These are phyloP conservation scores for Brassica hybrid DNA, from an alignment of 441 rosid species.

Conservation along the genomic window DNA sequence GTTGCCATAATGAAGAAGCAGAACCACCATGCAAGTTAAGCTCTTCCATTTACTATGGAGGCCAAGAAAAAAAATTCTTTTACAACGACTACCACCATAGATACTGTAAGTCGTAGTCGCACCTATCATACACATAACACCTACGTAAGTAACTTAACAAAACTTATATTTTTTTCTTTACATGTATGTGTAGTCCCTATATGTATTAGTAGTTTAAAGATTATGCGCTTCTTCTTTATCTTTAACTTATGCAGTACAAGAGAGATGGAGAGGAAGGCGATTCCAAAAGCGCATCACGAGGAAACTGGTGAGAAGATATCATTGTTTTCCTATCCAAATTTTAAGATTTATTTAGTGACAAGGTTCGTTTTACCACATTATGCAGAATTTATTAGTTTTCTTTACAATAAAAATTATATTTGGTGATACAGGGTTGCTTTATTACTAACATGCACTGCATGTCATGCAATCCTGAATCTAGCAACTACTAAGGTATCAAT, in stretches of 20 bases:
- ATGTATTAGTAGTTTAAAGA: neutral
- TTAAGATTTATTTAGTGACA: neutral
- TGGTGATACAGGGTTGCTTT: neutral
- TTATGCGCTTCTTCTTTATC: conserved; percentile 7
- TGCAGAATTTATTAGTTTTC: conserved; percentile 5
- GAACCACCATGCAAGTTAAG: too few relatives aligned
- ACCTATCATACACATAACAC: conserved; percentile 8
- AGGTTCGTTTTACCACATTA: conserved; percentile 14
- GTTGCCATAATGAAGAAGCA: too few relatives aligned
- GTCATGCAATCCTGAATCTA: neutral
- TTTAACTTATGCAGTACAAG: conserved; percentile 47
- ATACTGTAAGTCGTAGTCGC: neutral
- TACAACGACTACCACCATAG: neutral
- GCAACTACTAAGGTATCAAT: neutral
- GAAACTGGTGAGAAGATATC: conserved; percentile 93
- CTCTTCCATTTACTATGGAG: too few relatives aligned
- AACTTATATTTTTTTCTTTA: neutral
- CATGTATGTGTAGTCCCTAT: too few relatives aligned
- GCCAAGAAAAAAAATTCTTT: neutral
- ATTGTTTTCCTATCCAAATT: neutral
- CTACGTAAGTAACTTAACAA: neutral
- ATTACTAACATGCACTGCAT: neutral
- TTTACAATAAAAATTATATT: neutral
- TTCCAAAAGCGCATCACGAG: conserved; percentile 71
- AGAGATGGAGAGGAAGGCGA: conserved; percentile 68